Conservation (phyloP, 768 basidiomycete species). For the Pulveroboletus sp. region DNA sequence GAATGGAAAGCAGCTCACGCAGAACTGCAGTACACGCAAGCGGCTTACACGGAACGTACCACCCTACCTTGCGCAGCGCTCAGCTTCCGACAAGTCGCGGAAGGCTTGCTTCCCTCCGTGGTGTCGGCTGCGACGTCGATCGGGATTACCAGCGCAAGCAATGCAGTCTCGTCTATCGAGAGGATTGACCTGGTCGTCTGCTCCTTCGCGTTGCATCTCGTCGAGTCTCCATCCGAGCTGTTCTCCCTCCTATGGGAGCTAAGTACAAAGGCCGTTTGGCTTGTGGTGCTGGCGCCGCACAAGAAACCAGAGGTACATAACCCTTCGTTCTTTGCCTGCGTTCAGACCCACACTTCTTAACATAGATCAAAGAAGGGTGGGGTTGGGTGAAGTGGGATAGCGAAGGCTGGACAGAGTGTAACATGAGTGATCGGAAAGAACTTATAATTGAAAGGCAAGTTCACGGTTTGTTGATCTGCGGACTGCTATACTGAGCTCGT, state of each 20-base stretch:
- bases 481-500: not conserved
- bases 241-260: slow-evolving; percentile 64
- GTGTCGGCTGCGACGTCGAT: slow-evolving; percentile 12
- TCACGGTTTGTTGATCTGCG: not conserved
- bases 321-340: not conserved
- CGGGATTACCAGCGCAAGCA: not conserved
- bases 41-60: slow-evolving; percentile 55
- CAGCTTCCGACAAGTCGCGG: slow-evolving; percentile 60
- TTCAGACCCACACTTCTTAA: not conserved
- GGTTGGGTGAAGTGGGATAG: slow-evolving; percentile 63
- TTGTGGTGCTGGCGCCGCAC: slow-evolving; percentile 68
- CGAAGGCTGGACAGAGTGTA: slow-evolving; percentile 42
- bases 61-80: slow-evolving; percentile 51
- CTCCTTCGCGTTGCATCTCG: slow-evolving; percentile 71
- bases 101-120: slow-evolving; percentile 45
- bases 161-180: not conserved
- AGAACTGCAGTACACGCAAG: slow-evolving; percentile 49
- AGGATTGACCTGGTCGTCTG: slow-evolving; percentile 61
- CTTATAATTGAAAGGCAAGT: slow-evolving; percentile 47
- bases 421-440: slow-evolving; percentile 40
- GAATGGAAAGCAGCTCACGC: slow-evolving; percentile 11
- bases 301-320: slow-evolving; percentile 65
- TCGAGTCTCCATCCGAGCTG: slow-evolving; percentile 56
- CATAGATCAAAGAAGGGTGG: slow-evolving; percentile 62
- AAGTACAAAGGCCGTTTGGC: slow-evolving; percentile 57